Percentiles rank a stretch among this genome's conserved stretches.
Evolutionary conservation across 257 asterid genomes (phyloP).

Genomic region (Ocimum tenuiflorum): DNA sequence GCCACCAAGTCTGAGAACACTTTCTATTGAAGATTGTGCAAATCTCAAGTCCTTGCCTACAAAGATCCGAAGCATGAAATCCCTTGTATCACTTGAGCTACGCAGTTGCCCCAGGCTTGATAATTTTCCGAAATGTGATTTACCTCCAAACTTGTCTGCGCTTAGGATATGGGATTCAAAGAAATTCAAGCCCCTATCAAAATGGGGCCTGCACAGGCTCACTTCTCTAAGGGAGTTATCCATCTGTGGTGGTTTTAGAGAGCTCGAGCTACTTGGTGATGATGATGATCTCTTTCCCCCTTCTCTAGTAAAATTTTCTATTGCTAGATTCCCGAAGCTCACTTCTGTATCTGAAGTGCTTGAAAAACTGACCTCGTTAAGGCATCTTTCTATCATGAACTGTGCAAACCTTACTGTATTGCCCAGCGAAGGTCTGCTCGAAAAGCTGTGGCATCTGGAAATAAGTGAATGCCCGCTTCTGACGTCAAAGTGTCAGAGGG

Average conservation of each 20-base stretch:
- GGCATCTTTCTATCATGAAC: slow-evolving; percentile 52
- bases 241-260: slow-evolving; percentile 61
- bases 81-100: slow-evolving; percentile 50
- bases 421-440: slow-evolving; percentile 45
- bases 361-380: slow-evolving; percentile 35
- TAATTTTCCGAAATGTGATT: slow-evolving; percentile 37
- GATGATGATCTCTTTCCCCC: slow-evolving; percentile 38
- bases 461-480: slow-evolving; percentile 46
- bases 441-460: slow-evolving; percentile 59
- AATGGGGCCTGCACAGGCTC: slow-evolving; percentile 59
- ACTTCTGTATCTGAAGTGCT: slow-evolving; percentile 46
- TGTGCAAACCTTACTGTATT: slow-evolving; percentile 39
- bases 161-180: slow-evolving; percentile 60
- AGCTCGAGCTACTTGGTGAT: slow-evolving; percentile 39
- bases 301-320: slow-evolving; percentile 39
- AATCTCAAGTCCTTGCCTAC: slow-evolving; percentile 45
- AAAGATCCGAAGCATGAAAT: slow-evolving; percentile 32
- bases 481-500: slow-evolving; percentile 37
- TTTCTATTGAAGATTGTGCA: slow-evolving; percentile 48
- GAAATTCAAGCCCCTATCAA: slow-evolving; percentile 44
- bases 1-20: slow-evolving; percentile 49
- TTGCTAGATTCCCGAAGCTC: slow-evolving; percentile 54
- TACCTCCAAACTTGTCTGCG: slow-evolving; percentile 46
- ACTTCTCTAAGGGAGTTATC: slow-evolving; percentile 49
- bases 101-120: slow-evolving; percentile 59